Evolutionary conservation across 192 early-diverging fungal genomes (phyloP), one percentile per base, ranked within the genome.

Genomic region (Backusella australiensis): DNA sequence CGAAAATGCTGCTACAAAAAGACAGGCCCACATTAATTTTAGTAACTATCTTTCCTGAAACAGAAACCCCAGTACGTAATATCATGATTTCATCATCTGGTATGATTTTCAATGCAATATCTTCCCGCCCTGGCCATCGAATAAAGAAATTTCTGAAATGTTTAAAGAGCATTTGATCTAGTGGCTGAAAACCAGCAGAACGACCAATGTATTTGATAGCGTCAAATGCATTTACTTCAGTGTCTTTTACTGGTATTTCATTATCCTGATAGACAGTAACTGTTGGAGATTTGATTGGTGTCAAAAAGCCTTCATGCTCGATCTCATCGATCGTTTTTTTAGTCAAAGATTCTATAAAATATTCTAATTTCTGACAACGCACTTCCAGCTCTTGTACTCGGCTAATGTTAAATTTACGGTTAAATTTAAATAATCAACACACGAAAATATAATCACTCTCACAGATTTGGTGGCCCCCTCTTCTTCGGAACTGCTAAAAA

Each of bases 291-390:
- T 34, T 76, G 56, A 41, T 76, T 34, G 42, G 44, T 68, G 46
- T 76, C 69, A 34, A 19, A 26, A 73, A 56, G 19, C 63, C 56
- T 17, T 74, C 52, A 29, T 71, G 59, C 77, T 78, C 77, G 9
- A 78, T 66, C 14, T 78, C 77, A 29, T 78, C 56, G 67, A 78
- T 78, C 2, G 77, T 67, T 7, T 42, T 39, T n/a, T 73, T 56
- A 17, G 77, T 78, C 32, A 77, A 73, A 23, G 71, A 34, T 15
- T 32, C 75, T 36, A 81, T 65, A n/a, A 81, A 53, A n/a, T 34
- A 34, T 52, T 81, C 80, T 66, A 81, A 65, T 26, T 81, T 74
- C 67, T 76, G 75, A 38, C 79, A 80, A 29, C 75, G 53, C 38
- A 73, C 66, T 69, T 80, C 79, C 9, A 80, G 23, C 15, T 72